Base-by-base conservation (phyloP, 2,329 filamentous ascomycete genomes). In the Penicillium corylophilum region DNA sequence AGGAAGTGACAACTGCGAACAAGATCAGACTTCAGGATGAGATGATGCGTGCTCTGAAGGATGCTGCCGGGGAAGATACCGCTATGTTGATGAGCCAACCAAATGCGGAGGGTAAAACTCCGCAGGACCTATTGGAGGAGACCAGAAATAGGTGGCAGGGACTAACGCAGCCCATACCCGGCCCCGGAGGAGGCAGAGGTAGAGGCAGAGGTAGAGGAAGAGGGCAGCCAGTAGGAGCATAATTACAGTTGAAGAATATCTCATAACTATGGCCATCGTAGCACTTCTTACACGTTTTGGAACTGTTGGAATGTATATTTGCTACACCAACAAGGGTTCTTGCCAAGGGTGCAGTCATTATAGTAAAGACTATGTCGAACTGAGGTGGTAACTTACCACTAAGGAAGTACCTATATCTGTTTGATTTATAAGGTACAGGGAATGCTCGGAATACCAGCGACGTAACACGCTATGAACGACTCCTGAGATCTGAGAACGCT, bases 21-120 rank as follows among this genome's bases (percentile, higher is more conserved):
- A 50, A 53, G 31, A 58, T 61, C 36, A 52, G 40, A 50, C 54
- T 50, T 28, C 60, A 63, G 38, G 42, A 61, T 46, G 51, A 54
- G 38, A 57, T 60, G 40, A 54, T 62, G 26, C 20, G 6, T 29
- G 48, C 57, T 23, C 22, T 35, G 33, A 15, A 35, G 5, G 10
- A 35, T 2, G 33, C 33, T n/a, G 33, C 33, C 10, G 33, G 33
- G 33, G 33, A 35, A 6, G 33, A 35, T 35, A 7, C 58, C 31
- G 46, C 56, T 23, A 50, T 46, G n/a, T 50, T 62, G 29, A 64
- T 64, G 57, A 48, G 57, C 23, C 46, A 59, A 53, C 51, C 48
- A 13, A 65, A 66, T 55, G 44, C 29, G 51, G 51, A 44, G n/a
- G 59, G 57, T 10, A 58, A 56, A 57, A 64, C 59, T 35, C 60